Evolutionary conservation across 2,329 filamentous ascomycete genomes (phyloP), one percentile per base, ranked within the genome.

Genomic region (Neurospora crassa): DNA sequence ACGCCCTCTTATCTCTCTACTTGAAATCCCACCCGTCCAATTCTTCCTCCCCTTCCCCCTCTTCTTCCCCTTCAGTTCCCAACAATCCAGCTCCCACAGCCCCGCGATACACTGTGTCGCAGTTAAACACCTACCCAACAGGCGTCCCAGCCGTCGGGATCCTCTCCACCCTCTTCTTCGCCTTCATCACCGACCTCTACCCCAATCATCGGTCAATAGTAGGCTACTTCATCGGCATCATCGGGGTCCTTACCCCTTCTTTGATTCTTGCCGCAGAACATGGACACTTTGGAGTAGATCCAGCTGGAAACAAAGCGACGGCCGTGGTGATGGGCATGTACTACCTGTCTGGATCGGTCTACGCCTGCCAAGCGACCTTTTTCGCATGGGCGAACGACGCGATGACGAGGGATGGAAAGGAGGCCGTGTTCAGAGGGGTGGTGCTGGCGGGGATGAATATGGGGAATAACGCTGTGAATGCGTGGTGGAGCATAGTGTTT

Each of bases 341-440:
- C 75, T 92, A 92, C 78, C 90, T 88, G 87, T 88, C 90, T 0
- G 91, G 91, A 0, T 82, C 86, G 3, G 88, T 92, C 0, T 92
- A 92, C 74, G 90, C 90, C 0, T 91, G 90, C 76, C 90, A 93
- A 79, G 90, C 91, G 0, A 91, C 88, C 0, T 92, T 92, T 75
- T 92, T 93, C 74, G 90, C 91, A 0, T 92, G 90, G 90, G 90
- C 89, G 29, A 92, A 93, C 75, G 90, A 92, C 75, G 87, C 88
- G 2, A 86, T 91, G 81, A 84, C 88, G 8, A 34, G 53, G 29
- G 53, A 63, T 18, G 85, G 86, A 70, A 87, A 91, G 75, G 87
- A 91, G 72, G 85, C 86, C 24, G 84, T 89, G 67, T 86, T 90
- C 74, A 83, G 91, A 4, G 88, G 86, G 2, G 85, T 92, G 1